Evolutionary conservation across 108 stramenopile species (phyloP).

Genomic region (Pseudonitzschia multistriata): DNA sequence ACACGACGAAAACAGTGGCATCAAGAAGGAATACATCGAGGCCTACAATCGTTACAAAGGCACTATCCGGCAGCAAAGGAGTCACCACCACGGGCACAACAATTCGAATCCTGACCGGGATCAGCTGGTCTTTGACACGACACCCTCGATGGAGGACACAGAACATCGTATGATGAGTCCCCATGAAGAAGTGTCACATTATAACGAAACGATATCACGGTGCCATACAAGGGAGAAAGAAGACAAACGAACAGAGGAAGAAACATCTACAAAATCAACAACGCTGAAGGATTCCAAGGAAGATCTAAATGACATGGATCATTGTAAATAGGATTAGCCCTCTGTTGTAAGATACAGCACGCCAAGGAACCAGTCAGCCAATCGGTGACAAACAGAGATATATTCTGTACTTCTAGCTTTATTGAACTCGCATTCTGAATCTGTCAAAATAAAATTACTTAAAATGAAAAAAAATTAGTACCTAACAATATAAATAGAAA

Average conservation of each 20-base stretch:
- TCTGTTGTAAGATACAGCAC: background rate
- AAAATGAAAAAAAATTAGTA: no score
- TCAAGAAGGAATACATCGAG: constrained; percentile 43
- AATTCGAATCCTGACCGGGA: constrained; percentile 6
- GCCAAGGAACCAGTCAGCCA: background rate
- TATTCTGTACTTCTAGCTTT: background rate
- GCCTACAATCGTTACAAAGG: constrained; percentile 32
- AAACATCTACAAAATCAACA: background rate
- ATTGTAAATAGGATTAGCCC: background rate
- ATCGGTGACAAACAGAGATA: no score
- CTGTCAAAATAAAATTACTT: no score
- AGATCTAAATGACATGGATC: background rate
- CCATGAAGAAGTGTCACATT: background rate
- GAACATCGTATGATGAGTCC: background rate
- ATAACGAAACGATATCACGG: background rate
- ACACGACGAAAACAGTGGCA: constrained; percentile 6
- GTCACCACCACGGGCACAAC: constrained; percentile 5
- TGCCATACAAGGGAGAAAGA: background rate
- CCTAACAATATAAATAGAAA: no score
- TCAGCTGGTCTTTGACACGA: background rate
- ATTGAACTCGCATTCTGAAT: background rate
- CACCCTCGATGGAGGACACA: background rate
- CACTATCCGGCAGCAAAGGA: background rate
- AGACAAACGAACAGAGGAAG: background rate
- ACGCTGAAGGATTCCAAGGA: background rate